Percentiles rank a stretch among this genome's conserved stretches.
These are phyloP conservation scores for Russula abietina DNA, from an alignment of 768 basidiomycete genomes.

Conservation along the genomic window DNA sequence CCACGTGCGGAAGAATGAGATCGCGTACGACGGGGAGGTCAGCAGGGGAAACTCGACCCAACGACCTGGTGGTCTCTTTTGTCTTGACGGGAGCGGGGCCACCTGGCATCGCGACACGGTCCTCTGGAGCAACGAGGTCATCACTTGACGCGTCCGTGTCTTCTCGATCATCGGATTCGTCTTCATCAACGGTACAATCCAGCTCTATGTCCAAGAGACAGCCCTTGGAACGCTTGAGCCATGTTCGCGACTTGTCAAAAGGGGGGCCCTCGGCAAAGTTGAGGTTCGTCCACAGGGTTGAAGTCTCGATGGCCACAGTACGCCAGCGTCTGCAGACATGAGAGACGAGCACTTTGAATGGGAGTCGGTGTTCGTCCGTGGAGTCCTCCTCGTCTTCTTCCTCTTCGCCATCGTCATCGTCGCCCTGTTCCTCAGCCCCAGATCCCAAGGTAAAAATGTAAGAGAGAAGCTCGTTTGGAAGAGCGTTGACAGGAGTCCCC, in stretches of 20 bases:
- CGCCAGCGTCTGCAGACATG: conserved; percentile 63
- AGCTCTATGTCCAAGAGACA: conserved; percentile 51
- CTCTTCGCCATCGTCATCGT: conserved; percentile 27
- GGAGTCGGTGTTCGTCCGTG: conserved; percentile 19
- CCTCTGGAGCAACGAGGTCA: conserved; percentile 15
- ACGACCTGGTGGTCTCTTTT: background rate
- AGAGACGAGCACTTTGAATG: conserved; percentile 52
- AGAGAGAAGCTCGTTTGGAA: conserved; percentile 56
- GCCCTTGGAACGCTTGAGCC: conserved; percentile 49
- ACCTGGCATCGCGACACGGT: conserved; percentile 22
- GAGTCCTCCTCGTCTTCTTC: conserved; percentile 21
- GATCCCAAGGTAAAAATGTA: conserved; percentile 33
- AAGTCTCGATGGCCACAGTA: conserved; percentile 44
- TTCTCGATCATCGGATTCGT: conserved; percentile 12
- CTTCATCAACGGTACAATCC: conserved; percentile 29
- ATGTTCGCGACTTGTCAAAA: conserved; percentile 39
- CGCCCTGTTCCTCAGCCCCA: conserved; percentile 25
- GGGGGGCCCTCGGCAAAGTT: conserved; percentile 37
- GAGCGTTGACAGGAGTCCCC: conserved; percentile 34
- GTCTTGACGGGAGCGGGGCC: conserved; percentile 15
- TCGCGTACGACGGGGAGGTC: conserved; percentile 30
- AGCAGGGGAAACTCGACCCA: conserved; percentile 12
- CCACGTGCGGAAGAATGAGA: conserved; percentile 47
- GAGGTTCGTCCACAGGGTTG: conserved; percentile 52
- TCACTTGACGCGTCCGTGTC: conserved; percentile 1